Conservation (phyloP, 768 basidiomycete species). For the Lentinus tigrinus region DNA sequence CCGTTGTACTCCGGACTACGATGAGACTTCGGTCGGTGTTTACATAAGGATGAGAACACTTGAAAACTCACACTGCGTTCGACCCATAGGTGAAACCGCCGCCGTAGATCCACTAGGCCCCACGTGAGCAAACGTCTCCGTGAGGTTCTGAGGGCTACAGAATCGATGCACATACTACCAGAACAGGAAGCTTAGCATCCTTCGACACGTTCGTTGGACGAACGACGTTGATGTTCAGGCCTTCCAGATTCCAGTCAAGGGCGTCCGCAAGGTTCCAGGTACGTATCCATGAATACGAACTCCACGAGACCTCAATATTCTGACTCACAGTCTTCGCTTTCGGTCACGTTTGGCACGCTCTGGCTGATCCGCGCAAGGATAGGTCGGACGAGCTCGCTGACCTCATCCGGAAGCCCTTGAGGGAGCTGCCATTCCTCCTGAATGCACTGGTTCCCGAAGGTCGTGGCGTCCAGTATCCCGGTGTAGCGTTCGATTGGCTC, state of each 20-base stretch:
- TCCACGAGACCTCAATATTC: background rate
- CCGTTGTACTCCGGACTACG: too few relatives aligned
- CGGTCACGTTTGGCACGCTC: background rate
- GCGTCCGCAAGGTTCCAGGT: conserved; percentile 26
- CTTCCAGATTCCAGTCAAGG: too few relatives aligned
- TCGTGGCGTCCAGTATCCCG: background rate
- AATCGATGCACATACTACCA: conserved; percentile 37
- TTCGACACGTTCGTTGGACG: background rate
- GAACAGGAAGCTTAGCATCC: conserved; percentile 33
- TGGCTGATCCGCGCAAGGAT: too few relatives aligned
- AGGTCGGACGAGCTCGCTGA: background rate
- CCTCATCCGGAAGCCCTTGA: background rate
- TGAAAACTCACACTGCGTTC: background rate
- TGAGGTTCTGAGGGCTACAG: too few relatives aligned
- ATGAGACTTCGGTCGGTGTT: too few relatives aligned
- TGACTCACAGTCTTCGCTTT: conserved; percentile 5
- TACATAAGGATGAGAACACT: too few relatives aligned
- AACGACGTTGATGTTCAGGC: background rate
- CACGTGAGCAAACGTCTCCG: too few relatives aligned
- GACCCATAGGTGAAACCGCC: conserved; percentile 4
- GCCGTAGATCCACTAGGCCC: conserved; percentile 7
- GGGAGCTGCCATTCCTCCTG: conserved; percentile 11
- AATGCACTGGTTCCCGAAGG: conserved; percentile 12
- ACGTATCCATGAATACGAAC: background rate
- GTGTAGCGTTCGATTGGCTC: background rate